These are phyloP conservation scores for Wallacemonas rigidus DNA, from an alignment of 208 protist genomes.

Conservation along the genomic window DNA sequence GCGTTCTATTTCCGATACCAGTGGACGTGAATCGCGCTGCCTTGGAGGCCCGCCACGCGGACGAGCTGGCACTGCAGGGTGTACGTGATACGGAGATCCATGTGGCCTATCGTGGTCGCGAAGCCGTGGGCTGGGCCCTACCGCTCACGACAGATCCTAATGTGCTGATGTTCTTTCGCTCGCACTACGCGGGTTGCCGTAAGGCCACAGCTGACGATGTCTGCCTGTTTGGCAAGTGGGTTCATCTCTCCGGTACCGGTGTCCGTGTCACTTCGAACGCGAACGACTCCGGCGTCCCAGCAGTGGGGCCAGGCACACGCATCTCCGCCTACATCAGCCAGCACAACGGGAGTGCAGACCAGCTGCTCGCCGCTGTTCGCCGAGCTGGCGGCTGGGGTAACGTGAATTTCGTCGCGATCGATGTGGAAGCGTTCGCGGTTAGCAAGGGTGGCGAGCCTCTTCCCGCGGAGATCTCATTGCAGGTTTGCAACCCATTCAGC, in stretches of 20 bases:
- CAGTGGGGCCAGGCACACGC: background rate
- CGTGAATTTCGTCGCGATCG: conserved; percentile 50
- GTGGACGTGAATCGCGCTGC: conserved; percentile 28
- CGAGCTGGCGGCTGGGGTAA: conserved; percentile 37
- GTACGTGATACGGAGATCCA: conserved; percentile 32
- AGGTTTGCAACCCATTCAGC: background rate
- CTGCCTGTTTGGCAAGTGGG: conserved; percentile 30
- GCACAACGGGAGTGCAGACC: conserved; percentile 33
- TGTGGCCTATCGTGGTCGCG: conserved; percentile 40
- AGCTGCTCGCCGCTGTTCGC: conserved; percentile 26
- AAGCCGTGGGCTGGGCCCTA: conserved; percentile 46
- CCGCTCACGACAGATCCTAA: conserved; percentile 31
- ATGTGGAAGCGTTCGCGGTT: conserved; percentile 48
- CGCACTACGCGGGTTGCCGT: conserved; percentile 31
- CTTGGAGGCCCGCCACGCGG: conserved; percentile 26
- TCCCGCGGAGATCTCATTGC: conserved; percentile 39
- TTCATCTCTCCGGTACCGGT: background rate
- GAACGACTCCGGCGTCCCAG: background rate
- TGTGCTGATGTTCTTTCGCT: conserved; percentile 32
- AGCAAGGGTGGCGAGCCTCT: conserved; percentile 24
- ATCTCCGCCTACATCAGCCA: conserved; percentile 6
- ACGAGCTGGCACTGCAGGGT: conserved; percentile 2
- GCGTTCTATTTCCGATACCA: conserved; percentile 47
- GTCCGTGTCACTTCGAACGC: background rate
- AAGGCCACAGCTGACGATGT: conserved; percentile 32